phyloP scores from a whole-genome alignment of 2,329 filamentous ascomycete genomes.

The Alternaria triticimaculans region DNA sequence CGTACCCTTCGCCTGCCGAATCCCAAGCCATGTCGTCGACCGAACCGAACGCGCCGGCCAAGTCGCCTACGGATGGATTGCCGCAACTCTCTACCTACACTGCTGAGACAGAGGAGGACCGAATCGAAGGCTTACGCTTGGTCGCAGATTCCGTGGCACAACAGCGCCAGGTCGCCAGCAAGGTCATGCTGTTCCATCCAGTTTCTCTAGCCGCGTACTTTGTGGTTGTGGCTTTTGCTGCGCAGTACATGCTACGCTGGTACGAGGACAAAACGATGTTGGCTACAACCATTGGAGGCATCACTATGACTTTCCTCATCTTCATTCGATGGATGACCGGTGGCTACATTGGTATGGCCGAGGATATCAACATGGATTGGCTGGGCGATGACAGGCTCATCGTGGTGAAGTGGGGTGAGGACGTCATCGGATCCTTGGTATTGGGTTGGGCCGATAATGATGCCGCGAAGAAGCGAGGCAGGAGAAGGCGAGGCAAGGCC shows the following conservation, averaged over 20 bases:
- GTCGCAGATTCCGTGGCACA: slow-evolving; percentile 84
- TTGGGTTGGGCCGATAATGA: slow-evolving; percentile 66
- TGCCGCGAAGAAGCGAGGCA: slow-evolving; percentile 52
- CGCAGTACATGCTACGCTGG: slow-evolving; percentile 50
- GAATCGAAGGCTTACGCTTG: slow-evolving; percentile 71
- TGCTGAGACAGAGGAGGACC: slow-evolving; percentile 61
- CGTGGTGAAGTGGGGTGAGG: slow-evolving; percentile 70
- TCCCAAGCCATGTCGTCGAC: slow-evolving; percentile 47
- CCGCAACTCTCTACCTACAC: slow-evolving; percentile 68
- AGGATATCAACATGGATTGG: slow-evolving; percentile 68
- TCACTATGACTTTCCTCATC: slow-evolving; percentile 69
- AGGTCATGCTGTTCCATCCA: slow-evolving; percentile 57
- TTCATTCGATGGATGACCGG: slow-evolving; percentile 66
- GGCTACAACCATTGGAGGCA: slow-evolving; percentile 64
- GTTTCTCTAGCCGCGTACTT: slow-evolving; percentile 49
- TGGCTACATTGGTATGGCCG: slow-evolving; percentile 69
- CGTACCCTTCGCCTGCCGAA: slow-evolving; percentile 46
- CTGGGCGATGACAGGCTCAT: slow-evolving; percentile 60
- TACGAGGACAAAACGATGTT: slow-evolving; percentile 61
- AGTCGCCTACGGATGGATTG: slow-evolving; percentile 39
- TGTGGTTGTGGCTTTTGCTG: slow-evolving; percentile 48
- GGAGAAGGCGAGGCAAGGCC: slow-evolving; percentile 66
- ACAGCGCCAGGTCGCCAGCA: slow-evolving; percentile 73
- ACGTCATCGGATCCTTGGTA: slow-evolving; percentile 74
- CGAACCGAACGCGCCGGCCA: slow-evolving; percentile 30